Base-by-base conservation (phyloP, 768 basidiomycete genomes). In the Solioccasus polychromus region DNA sequence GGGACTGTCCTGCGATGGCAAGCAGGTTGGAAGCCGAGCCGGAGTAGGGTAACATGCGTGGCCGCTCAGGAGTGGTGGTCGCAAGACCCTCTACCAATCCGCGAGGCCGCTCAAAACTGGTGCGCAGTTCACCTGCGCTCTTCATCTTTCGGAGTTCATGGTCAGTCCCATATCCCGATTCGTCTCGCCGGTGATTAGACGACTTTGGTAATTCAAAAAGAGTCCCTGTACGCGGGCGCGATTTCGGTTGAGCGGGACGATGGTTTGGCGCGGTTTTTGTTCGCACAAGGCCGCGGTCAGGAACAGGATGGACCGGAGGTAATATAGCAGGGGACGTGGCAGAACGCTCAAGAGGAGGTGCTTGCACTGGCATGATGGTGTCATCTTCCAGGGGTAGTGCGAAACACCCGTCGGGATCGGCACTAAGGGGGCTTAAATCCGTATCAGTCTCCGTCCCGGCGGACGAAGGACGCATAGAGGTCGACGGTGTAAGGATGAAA, bases 81-180 rank as follows among this genome's bases (percentile, higher is more conserved):
- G 61, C 55, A 9, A 63, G 57, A 50, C 61, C 60, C 35, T 59
- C 55, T 12, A 50, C 55, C 23, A 51, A 36, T 17, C 51, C 54
- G 2, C 53, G 61, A 4, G 60, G 52, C 45, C 55, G 66, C 42
- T 66, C 61, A 34, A 62, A 47, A 51, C 61, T 63, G 15, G 64
- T 55, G 56, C 83, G 80, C 31, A 91, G 70, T 63, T 90, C 88
- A 29, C 87, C 88, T 18, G 88, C 88, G 63, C 88, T 90, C 69
- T 88, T 90, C 88, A 91, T 90, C 61, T 79, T 83, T 49, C 87
- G 79, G 35, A 88, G 62, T 59, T 89, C 85, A 39, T 69, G 80
- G 51, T 83, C 79, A 28, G 68, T 66, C 53, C 65, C 65, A 47
- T 70, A 63, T 40, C 71, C 68, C 5, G 69, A 57, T 35, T 79